Conservation (phyloP, 2,329 filamentous ascomycete genomes). For the Neurospora sp. region DNA sequence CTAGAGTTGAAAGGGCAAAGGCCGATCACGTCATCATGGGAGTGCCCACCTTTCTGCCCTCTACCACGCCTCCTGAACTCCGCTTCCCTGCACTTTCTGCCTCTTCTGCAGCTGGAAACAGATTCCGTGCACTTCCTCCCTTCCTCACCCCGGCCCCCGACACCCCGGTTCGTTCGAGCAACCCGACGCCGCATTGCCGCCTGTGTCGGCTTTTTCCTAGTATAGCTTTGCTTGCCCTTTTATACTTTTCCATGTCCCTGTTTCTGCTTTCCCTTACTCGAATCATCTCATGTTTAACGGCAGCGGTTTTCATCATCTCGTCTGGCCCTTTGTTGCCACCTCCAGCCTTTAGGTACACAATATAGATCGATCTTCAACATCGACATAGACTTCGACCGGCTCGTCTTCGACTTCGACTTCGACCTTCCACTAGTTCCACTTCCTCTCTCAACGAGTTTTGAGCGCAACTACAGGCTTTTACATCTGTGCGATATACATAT, state of each 20-base stretch:
- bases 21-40: constrained; percentile 16
- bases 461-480: neutral
- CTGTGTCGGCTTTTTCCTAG: neutral
- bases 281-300: neutral
- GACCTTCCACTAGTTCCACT: neutral
- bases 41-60: constrained; percentile 9
- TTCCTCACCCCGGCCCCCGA: neutral
- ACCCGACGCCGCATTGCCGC: neutral
- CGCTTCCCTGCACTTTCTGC: constrained; percentile 6
- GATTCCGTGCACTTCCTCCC: neutral
- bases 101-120: neutral
- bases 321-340: neutral
- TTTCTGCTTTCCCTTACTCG: neutral
- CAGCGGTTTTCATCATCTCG: neutral
- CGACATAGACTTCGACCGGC: neutral
- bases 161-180: neutral
- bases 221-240: neutral
- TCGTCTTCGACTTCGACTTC: neutral
- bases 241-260: neutral
- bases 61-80: constrained; percentile 7
- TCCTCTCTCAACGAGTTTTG: neutral
- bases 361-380: neutral
- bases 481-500: neutral
- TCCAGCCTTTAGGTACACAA: neutral
- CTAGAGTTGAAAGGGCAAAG: constrained; percentile 15